Evolutionary conservation across 345 rosid species (phyloP).

Genomic region (Citrus maxima): DNA sequence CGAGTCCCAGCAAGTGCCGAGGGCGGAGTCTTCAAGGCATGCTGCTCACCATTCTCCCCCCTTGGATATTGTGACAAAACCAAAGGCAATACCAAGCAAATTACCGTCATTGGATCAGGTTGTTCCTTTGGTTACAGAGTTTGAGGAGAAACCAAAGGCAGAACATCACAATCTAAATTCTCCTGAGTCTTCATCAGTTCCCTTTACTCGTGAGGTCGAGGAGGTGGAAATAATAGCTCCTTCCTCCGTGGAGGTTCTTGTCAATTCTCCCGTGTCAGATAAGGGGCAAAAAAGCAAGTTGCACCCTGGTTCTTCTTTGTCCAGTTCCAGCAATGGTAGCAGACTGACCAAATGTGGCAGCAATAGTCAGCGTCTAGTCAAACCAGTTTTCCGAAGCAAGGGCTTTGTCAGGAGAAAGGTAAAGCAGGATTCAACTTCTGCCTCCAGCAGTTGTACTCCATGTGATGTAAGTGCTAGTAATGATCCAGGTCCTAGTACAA

Average conservation of each 20-base stretch:
- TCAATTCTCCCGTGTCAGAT: conserved; percentile 16
- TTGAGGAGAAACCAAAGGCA: conserved; percentile 11
- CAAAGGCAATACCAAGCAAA: conserved; percentile 18
- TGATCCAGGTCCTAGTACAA: conserved; percentile 34
- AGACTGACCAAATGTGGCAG: conserved; percentile 26
- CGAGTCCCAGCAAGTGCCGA: conserved; percentile 27
- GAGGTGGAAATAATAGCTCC: conserved; percentile 21
- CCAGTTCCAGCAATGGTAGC: conserved; percentile 20
- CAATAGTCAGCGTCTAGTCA: conserved; percentile 33
- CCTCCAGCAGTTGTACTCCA: conserved; percentile 29
- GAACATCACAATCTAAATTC: conserved; percentile 18
- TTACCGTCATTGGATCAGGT: conserved; percentile 19
- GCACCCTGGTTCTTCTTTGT: conserved; percentile 24
- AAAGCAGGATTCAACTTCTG: conserved; percentile 34
- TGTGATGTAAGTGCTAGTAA: conserved; percentile 20
- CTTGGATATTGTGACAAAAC: conserved; percentile 16
- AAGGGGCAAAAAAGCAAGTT: conserved; percentile 32
- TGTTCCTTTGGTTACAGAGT: conserved; percentile 19
- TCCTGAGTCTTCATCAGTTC: conserved; percentile 17
- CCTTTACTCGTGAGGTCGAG: conserved; percentile 9
- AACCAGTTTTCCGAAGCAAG: conserved; percentile 54
- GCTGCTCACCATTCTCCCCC: conserved; percentile 20
- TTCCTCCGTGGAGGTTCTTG: conserved; percentile 18
- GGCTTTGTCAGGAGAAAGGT: conserved; percentile 52
- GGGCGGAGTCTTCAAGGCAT: conserved; percentile 25